Conservation (phyloP, 2,329 filamentous ascomycete genomes). For the Rutstroemia sydowiana region DNA sequence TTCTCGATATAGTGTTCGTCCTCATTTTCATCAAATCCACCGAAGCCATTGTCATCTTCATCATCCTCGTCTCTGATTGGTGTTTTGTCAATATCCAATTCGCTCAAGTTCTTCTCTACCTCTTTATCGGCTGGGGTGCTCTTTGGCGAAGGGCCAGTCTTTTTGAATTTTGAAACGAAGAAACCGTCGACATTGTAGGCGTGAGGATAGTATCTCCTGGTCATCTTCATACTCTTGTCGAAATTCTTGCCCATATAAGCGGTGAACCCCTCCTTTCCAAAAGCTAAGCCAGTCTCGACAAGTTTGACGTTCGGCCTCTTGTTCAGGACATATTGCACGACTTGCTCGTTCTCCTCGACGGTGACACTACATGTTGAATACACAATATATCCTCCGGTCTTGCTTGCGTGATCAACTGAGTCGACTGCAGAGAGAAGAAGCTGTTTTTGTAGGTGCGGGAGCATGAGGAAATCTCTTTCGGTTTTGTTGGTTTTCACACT, state of each 20-base stretch:
- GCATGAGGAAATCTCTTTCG: slow-evolving; percentile 84
- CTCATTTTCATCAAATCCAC: slow-evolving; percentile 66
- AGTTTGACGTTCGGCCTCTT: slow-evolving; percentile 91
- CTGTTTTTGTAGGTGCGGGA: slow-evolving; percentile 94
- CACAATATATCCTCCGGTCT: slow-evolving; percentile 90
- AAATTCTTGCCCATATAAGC: slow-evolving; percentile 89
- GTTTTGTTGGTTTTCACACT: slow-evolving; percentile 98
- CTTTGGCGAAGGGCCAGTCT: slow-evolving; percentile 68
- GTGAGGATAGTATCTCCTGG: slow-evolving; percentile 82
- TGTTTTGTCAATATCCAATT: slow-evolving; percentile 57
- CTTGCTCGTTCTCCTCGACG: slow-evolving; percentile 87
- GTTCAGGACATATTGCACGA: slow-evolving; percentile 86
- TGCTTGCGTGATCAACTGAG: slow-evolving; percentile 82
- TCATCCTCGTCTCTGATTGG: slow-evolving; percentile 39
- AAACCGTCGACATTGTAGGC: slow-evolving; percentile 96
- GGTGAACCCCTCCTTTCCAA: slow-evolving; percentile 89
- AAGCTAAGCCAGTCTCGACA: slow-evolving; percentile 82
- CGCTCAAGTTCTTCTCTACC: slow-evolving; percentile 31
- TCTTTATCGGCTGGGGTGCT: slow-evolving; percentile 30
- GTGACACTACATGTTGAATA: slow-evolving; percentile 97
- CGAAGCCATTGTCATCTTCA: slow-evolving; percentile 50
- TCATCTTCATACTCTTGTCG: slow-evolving; percentile 74
- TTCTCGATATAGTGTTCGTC: slow-evolving; percentile 65
- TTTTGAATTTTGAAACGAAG: slow-evolving; percentile 97
- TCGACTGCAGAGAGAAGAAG: slow-evolving; percentile 89